A percentile compares a stretch with the other conserved stretches of the same genome.
These are phyloP conservation scores for Naganishia sp. DNA, from an alignment of 1,284 basidiomycete species.

Conservation along the genomic window DNA sequence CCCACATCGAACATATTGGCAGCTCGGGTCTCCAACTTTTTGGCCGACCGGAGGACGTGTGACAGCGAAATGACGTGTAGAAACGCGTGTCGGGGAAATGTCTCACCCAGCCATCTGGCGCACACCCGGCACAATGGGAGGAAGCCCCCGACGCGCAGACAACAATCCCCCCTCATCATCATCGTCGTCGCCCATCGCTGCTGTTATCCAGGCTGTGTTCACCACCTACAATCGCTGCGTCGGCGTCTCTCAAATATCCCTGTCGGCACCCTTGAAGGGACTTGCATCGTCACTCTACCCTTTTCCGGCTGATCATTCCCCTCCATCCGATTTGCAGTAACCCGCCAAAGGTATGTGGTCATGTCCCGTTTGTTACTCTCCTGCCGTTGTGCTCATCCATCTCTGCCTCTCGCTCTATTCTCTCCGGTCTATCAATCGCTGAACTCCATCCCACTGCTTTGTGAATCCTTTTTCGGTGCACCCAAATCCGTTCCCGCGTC, in stretches of 20 bases:
- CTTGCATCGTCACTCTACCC: neutral
- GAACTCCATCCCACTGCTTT: no score
- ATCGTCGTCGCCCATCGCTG: neutral
- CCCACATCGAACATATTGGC: neutral
- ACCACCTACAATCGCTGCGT: neutral
- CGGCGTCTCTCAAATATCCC: neutral
- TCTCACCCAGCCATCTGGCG: neutral
- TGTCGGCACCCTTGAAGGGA: slow-evolving; percentile 5
- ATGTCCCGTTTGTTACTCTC: no score
- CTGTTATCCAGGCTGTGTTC: neutral
- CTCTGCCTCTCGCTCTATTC: no score
- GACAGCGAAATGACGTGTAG: neutral
- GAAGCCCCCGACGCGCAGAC: neutral
- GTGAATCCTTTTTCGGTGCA: no score
- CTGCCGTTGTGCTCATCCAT: no score
- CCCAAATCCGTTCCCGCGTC: no score
- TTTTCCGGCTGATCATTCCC: neutral
- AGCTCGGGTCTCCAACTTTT: neutral
- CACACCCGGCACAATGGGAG: neutral
- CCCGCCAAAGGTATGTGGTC: neutral
- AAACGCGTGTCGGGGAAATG: no score
- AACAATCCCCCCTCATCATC: neutral
- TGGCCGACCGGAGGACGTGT: neutral
- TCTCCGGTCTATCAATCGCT: no score
- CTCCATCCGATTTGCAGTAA: neutral